phyloP scores from a whole-genome alignment of 1,284 basidiomycete genomes.

The Amylostereum areolatum region DNA sequence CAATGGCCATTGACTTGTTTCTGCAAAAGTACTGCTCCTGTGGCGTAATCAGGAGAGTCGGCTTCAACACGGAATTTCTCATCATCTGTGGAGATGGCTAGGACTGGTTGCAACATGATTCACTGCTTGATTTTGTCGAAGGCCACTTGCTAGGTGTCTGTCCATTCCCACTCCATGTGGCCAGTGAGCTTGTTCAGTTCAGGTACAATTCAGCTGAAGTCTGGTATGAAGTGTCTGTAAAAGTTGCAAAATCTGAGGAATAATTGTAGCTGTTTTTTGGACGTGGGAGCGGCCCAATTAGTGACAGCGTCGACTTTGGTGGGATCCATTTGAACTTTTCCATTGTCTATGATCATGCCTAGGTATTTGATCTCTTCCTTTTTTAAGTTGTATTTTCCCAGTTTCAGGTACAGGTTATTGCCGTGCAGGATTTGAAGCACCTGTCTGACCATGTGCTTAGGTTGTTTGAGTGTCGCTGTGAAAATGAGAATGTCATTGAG shows the following conservation, averaged over 20 bases:
- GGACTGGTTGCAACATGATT: neutral
- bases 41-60: conserved; percentile 8
- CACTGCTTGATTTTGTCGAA: neutral
- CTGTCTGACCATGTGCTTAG: neutral
- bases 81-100: neutral
- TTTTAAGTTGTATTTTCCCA: conserved; percentile 34
- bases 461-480: neutral
- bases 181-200: conserved; percentile 19
- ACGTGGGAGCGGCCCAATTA: conserved; percentile 27
- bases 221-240: conserved; percentile 33
- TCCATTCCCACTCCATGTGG: conserved; percentile 6
- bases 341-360: conserved; percentile 25
- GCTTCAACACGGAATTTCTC: neutral
- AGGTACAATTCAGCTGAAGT: conserved; percentile 23
- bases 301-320: conserved; percentile 27
- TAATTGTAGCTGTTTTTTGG: conserved; percentile 17
- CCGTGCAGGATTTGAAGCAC: conserved; percentile 27
- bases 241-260: conserved; percentile 38
- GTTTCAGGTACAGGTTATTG: conserved; percentile 24
- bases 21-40: conserved; percentile 9
- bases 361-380: conserved; percentile 27
- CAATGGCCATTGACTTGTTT: conserved; percentile 7
- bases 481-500: conserved; percentile 2
- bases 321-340: conserved; percentile 26
- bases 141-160: neutral